Percentiles rank a stretch among this genome's conserved stretches.
Conservation (phyloP, 345 rosid genomes). For the Lenwebbia sp. region DNA sequence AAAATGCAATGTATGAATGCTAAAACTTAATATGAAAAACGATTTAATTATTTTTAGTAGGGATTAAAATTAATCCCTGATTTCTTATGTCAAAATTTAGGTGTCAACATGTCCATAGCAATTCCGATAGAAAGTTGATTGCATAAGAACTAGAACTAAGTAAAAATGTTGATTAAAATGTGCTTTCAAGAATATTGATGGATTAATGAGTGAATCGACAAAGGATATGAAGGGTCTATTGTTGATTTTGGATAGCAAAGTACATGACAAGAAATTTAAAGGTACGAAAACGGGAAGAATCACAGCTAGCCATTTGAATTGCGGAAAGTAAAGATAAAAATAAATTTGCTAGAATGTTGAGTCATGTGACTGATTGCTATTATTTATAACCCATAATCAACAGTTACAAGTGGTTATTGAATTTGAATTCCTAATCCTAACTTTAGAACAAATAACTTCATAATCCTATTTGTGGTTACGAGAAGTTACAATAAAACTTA, state of each 20-base stretch:
- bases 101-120: background rate
- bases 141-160: background rate
- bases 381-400: background rate
- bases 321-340: background rate
- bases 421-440: background rate
- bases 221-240: background rate
- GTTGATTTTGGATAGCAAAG: background rate
- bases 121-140: fast-evolving
- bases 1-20: too few species aligned
- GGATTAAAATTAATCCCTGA: too few species aligned
- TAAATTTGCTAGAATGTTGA: background rate
- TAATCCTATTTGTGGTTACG: background rate
- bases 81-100: too few species aligned
- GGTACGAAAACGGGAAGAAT: background rate
- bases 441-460: background rate
- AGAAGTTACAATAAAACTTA: background rate
- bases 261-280: background rate
- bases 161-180: background rate
- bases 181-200: background rate
- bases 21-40: too few species aligned
- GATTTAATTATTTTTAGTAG: too few species aligned
- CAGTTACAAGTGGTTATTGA: fast-evolving
- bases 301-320: background rate
- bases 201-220: fast-evolving
- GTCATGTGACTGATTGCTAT: background rate